Conservation (phyloP, 2,329 filamentous ascomycete species). For the Pseudogymnoascus sp. region DNA sequence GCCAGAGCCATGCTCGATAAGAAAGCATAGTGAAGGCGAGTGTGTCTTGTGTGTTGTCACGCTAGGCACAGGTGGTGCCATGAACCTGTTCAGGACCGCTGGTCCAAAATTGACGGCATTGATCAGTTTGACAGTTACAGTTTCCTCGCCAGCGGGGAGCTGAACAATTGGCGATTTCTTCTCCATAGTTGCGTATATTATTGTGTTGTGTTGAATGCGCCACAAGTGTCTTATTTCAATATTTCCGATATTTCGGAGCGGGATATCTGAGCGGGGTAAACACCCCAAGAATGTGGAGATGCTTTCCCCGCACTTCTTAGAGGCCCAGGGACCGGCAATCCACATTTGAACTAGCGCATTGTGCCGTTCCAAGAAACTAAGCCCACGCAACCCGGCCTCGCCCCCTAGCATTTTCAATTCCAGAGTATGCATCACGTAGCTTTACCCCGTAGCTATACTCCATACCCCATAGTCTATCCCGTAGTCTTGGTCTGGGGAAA, state of each 20-base stretch:
- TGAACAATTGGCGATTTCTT: not conserved
- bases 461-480: not conserved
- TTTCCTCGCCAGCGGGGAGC: not conserved
- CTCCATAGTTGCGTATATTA: not conserved
- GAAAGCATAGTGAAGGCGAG: constrained; percentile 15
- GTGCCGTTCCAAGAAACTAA: not conserved
- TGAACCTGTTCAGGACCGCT: constrained; percentile 8
- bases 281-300: not conserved
- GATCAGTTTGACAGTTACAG: not conserved
- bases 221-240: not conserved
- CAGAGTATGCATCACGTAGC: not conserved
- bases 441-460: not conserved
- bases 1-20: constrained; percentile 19
- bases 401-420: not conserved
- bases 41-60: constrained; percentile 7
- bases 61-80: constrained; percentile 13
- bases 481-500: not conserved
- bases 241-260: not conserved
- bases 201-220: not conserved
- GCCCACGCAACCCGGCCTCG: not conserved
- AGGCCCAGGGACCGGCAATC: not conserved
- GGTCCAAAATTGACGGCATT: constrained; percentile 7
- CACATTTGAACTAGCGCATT: not conserved
- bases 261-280: not conserved
- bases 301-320: not conserved